Percentiles rank a stretch among this genome's conserved stretches.
These are phyloP conservation scores for Xerocomus potaroensis DNA, from an alignment of 768 basidiomycete species.

Conservation along the genomic window DNA sequence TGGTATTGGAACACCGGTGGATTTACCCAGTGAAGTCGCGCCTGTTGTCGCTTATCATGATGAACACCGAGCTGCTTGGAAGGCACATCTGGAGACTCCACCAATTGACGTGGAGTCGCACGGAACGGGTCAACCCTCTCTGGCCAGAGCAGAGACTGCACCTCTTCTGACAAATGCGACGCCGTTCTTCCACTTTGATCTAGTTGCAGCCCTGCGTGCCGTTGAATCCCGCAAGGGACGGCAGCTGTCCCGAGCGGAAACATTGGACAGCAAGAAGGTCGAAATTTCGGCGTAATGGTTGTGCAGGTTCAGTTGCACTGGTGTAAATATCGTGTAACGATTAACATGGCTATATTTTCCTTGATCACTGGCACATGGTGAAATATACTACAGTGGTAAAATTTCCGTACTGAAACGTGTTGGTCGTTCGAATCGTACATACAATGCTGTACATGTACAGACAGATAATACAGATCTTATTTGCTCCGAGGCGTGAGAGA, in stretches of 20 bases:
- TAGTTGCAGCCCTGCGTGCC: constrained; percentile 64
- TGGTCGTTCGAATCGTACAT: too few relatives aligned
- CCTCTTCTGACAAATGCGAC: constrained; percentile 52
- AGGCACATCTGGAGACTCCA: not conserved
- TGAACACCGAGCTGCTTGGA: constrained; percentile 33
- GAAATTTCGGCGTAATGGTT: too few relatives aligned
- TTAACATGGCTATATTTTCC: too few relatives aligned
- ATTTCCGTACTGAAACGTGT: too few relatives aligned
- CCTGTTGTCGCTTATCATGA: constrained; percentile 65
- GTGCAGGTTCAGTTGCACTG: too few relatives aligned
- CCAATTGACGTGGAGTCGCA: constrained; percentile 32
- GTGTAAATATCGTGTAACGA: too few relatives aligned
- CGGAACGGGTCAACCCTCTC: constrained; percentile 18
- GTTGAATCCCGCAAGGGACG: constrained; percentile 46
- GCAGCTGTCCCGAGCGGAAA: constrained; percentile 3
- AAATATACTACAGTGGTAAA: too few relatives aligned
- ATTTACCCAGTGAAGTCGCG: constrained; percentile 60
- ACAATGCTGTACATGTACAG: too few relatives aligned
- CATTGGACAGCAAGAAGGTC: constrained; percentile 7
- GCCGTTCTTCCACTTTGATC: constrained; percentile 91
- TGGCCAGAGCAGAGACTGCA: not conserved
- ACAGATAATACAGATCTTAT: too few relatives aligned
- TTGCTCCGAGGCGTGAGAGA: too few relatives aligned
- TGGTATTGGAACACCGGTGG: constrained; percentile 56
- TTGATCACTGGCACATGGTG: too few relatives aligned